Base-by-base conservation (phyloP, 352 stramenopile genomes). In the Globisporangium cystogenes region DNA sequence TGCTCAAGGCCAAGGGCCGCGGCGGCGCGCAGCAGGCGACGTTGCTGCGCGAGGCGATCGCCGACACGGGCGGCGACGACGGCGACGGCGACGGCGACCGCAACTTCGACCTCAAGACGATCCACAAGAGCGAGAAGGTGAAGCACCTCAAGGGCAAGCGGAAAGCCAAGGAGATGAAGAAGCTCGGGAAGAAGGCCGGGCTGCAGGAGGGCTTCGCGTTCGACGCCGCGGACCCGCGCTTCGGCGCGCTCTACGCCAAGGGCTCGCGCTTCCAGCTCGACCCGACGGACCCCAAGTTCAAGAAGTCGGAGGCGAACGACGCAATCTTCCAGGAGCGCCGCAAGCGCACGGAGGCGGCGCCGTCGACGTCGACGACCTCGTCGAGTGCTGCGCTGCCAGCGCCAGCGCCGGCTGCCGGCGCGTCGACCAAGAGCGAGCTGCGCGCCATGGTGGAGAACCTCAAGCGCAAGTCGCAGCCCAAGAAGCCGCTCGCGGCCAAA, bases 41-140 rank as follows among this genome's bases (percentile, higher is more conserved):
- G 49, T 54, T 82, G 39, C 60, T 90, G 43, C 79, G 79, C 14
- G 79, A 82, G 16, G 79, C 76, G 11, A 77, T 90, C 29, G 69
- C 64, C 7, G 74, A 64, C 35, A 68, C 62, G 11, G 66, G 36
- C 27, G 69, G 68, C 16, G 67, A 65, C 29, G 60, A 62, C 10
- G 72, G 69, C 37, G 72, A 67, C 20, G 69, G 67, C 21, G 58
- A 75, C 16, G 68, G 52, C n/a, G 76, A 84, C 48, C 82, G 82
- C 44, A 83, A 92, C 53, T 93, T 92, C 54, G 81, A 93, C 68
- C 87, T 93, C 76, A 92, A 91, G 64, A 76, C 76, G 53, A 93
- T 93, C 48, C 55, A 64, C 21, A 73, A 79, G 57, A 60, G 80
- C 48, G 78, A 90, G 40, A 93, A 93, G 56, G 62, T 69, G 7